Percentiles rank a stretch among this genome's conserved stretches.
Evolutionary conservation across 805 yeast species (phyloP).

Genomic region (Kodamaea restingae): DNA sequence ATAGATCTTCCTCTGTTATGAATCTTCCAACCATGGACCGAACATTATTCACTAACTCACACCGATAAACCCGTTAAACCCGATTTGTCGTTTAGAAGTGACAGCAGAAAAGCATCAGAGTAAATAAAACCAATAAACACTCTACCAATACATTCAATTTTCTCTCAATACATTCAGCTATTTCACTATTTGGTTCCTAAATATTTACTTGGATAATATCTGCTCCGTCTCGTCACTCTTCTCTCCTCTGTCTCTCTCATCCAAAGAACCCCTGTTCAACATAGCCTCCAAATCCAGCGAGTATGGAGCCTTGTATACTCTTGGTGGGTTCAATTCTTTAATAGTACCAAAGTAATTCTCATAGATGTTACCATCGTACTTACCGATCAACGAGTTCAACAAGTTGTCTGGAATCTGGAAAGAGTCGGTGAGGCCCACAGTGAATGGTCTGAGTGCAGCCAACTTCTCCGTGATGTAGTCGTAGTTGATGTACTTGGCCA

Average conservation of each 20-base stretch:
- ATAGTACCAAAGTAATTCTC: conserved; percentile 39
- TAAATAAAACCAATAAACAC: too few species aligned
- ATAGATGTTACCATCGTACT: conserved; percentile 42
- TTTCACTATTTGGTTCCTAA: too few species aligned
- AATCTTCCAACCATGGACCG: too few species aligned
- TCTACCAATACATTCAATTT: too few species aligned
- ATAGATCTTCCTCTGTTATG: too few species aligned
- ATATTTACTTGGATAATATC: conserved; percentile 27
- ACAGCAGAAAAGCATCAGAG: too few species aligned
- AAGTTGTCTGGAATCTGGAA: conserved; percentile 43
- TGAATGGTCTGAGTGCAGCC: conserved; percentile 37
- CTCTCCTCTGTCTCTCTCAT: conserved; percentile 32
- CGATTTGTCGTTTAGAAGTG: too few species aligned
- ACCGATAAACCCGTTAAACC: too few species aligned
- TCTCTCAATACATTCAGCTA: too few species aligned
- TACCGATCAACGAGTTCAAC: conserved; percentile 40
- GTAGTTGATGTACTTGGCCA: conserved; percentile 25
- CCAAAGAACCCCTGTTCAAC: conserved; percentile 37
- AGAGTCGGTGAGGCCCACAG: conserved; percentile 39
- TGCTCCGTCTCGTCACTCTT: conserved; percentile 31
- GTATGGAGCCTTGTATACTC: conserved; percentile 39
- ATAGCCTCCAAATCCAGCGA: conserved; percentile 33
- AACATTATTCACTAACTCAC: too few species aligned
- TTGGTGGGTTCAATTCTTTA: conserved; percentile 32
- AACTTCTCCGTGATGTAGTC: conserved; percentile 30